Evolutionary conservation across 1,284 basidiomycete species (phyloP), one percentile per base, ranked within the genome.

Genomic region (Abortiporus biennis): DNA sequence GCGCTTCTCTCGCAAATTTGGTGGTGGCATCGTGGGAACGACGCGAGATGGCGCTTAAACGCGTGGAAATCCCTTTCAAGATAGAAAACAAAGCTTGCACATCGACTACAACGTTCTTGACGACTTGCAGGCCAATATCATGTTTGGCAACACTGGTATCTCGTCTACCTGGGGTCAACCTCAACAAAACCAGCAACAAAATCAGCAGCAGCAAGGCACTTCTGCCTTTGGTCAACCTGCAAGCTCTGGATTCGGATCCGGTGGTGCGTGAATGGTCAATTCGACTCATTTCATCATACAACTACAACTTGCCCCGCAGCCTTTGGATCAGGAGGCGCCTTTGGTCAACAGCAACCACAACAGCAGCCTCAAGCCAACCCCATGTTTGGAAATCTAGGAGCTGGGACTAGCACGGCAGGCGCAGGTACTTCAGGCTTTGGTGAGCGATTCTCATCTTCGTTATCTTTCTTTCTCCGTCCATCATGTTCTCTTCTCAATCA

Each of bases 331-430:
- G 61, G 66, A 47, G 58, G 63, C 52, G 60, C 67, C 35, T 76
- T 75, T 58, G 65, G 68, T 46, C 67, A 72, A 57, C 62, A 65
- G 44, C 72, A 69, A 51, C 78, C 57, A 44, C 56, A 55, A 40
- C 67, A 69, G 49, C 73, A 72, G 52, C 78, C 80, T 37, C 80
- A 80, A 55, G 71, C 76, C 2, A 89, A 90, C 51, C 81, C 87
- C 33, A 86, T 87, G 80, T 88, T 87, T 59, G 85, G 85, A 44
- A 75, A 71, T 52, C 56, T 80, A 39, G 8, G 9, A n/a, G 67
- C 64, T 38, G 60, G 59, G 37, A 54, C 65, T 37, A 29, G 27
- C 27, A n/a, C n/a, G n/a, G 62, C 59, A 41, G 57, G 61, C 11
- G 54, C 65, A 2, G 64, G 65, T 11, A 57, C 66, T 20, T 55